Conservation (phyloP, 164 flowering plant species). For the Pachysandra terminalis region DNA sequence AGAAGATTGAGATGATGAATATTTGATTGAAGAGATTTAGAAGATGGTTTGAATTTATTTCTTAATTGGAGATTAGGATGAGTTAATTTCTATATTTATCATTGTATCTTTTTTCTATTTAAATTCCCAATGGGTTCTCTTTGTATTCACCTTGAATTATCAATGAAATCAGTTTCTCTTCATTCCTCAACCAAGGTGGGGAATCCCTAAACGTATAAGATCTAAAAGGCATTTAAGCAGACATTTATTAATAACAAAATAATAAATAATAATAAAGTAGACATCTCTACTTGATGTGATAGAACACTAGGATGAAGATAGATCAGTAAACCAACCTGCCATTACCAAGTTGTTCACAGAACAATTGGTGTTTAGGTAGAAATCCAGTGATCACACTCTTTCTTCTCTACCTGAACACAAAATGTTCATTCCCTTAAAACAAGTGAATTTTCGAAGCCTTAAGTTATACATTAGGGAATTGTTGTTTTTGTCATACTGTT, state of each 20-base stretch:
- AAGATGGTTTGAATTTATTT: too few species aligned
- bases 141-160: too few species aligned
- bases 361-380: not conserved
- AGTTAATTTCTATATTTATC: too few species aligned
- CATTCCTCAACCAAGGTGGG: not conserved
- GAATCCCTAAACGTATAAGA: not conserved
- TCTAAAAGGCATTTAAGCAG: not conserved
- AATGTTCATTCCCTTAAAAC: not conserved
- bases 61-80: too few species aligned
- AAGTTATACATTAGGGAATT: not conserved
- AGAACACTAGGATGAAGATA: not conserved
- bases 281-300: too few species aligned
- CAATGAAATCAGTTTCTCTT: too few species aligned
- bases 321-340: not conserved
- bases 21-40: too few species aligned
- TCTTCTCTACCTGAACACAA: not conserved
- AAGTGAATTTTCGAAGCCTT: not conserved
- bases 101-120: too few species aligned
- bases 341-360: not conserved
- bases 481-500: not conserved
- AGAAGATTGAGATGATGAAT: too few species aligned
- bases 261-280: too few species aligned
- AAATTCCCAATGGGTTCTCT: too few species aligned
- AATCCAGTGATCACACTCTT: not conserved
- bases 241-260: not conserved